Evolutionary conservation across 192 early-diverging fungal genomes (phyloP), one percentile per base, ranked within the genome.

Genomic region (Geosiphon pyriformis): DNA sequence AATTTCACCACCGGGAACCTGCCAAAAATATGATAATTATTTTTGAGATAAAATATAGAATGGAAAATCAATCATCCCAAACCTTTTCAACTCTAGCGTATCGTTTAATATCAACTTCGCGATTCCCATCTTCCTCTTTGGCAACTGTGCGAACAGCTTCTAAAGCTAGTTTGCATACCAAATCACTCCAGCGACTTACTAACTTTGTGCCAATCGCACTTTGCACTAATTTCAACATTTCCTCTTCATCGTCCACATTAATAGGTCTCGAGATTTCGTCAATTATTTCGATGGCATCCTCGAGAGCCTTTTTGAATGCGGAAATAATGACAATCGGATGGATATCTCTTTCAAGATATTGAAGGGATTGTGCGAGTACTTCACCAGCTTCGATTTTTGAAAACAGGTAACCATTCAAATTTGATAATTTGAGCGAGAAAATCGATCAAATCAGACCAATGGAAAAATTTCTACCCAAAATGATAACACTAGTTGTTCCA

Each of bases 31-130:
- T 4, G 30, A 61, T 15, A 72, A 22, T 20, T 47, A 30, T 12
- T 25, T 60, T 11, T 54, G n/a, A n/a, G n/a, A n/a, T n/a, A n/a
- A n/a, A n/a, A n/a, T n/a, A n/a, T n/a, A 34, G 23, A 18, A 27
- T 33, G 3, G 8, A 30, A 32, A 15, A 42, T 33, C 11, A 31
- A 50, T 73, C n/a, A n/a, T n/a, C n/a, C n/a, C n/a, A n/a, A n/a
- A 90, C 91, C 89, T 98, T 99, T 74, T 99, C 97, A 33, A 99
- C 85, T 60, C 94, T 83, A 32, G 93, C 97, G 78, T 97, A 99
- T 51, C 95, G 84, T 85, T 99, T 99, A 79, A 98, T 91, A 78
- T 99, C 97, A 32, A 99, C 87, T 80, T 99, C 94, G 23, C 82
- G 82, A 71, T 91, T 88, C 59, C 88, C 92, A 64, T 84, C 78